Conservation (phyloP, 2,329 filamentous ascomycete species). For the Aspergillus sojae region DNA sequence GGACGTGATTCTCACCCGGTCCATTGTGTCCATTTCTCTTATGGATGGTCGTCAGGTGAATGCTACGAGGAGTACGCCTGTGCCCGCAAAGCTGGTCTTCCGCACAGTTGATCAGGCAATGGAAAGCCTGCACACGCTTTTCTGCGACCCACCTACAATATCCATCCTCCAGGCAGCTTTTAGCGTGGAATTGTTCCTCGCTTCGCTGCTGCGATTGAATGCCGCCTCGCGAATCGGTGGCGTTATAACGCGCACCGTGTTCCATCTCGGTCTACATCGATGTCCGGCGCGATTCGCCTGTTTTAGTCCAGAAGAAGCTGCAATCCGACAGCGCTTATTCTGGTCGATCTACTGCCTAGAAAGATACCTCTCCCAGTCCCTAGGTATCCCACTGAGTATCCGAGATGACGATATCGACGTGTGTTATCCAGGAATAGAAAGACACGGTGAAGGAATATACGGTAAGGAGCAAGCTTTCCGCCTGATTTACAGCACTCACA, state of each 20-base stretch:
- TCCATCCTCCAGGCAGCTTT: constrained; percentile 55
- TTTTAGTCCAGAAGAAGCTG: constrained; percentile 51
- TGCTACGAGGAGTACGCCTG: constrained; percentile 20
- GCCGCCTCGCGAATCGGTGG: constrained; percentile 60
- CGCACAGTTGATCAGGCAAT: constrained; percentile 54
- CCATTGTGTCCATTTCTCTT: constrained; percentile 57
- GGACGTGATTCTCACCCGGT: constrained; percentile 50
- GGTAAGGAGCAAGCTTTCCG: neutral
- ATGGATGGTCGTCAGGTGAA: constrained; percentile 54
- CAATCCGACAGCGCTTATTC: constrained; percentile 56
- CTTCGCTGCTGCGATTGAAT: constrained; percentile 60
- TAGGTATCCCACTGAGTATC: constrained; percentile 59
- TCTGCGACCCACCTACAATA: constrained; percentile 53
- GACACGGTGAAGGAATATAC: constrained; percentile 34
- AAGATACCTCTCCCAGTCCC: constrained; percentile 58
- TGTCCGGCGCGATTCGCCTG: constrained; percentile 57
- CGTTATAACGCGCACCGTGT: constrained; percentile 57
- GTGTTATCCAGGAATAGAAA: constrained; percentile 56
- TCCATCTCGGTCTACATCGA: constrained; percentile 61
- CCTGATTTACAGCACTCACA: neutral
- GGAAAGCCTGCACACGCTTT: constrained; percentile 50
- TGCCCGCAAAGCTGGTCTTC: constrained; percentile 52
- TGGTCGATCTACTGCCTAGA: constrained; percentile 62
- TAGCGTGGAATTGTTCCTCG: constrained; percentile 57
- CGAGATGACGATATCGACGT: constrained; percentile 62